Base-by-base conservation (phyloP, 2,329 filamentous ascomycete species). In the Scytalidium lignicola region DNA sequence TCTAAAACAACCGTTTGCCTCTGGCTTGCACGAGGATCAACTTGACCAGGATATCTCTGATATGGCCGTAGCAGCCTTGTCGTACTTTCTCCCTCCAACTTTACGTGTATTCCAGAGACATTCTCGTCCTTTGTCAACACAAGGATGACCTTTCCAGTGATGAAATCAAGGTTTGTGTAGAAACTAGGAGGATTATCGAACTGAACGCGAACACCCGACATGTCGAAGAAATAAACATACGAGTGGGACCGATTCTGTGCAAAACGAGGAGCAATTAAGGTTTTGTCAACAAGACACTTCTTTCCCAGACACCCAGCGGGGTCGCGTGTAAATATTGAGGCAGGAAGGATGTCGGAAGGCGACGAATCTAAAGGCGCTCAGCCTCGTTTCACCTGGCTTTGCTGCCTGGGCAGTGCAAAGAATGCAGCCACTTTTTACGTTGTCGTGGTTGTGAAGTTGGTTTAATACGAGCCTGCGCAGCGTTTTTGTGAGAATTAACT, bases 111-210 rank as follows among this genome's bases (percentile, higher is more conserved):
- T 46, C 82, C 86, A 44, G 81, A 80, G 44, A 92, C 76, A 49
- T 79, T 74, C 65, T 92, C 88, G 47, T 86, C 70, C 55, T 84
- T 85, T 46, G 78, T 82, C 55, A 85, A 68, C 18, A 61, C 65
- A 23, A 85, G 67, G 44, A 82, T 62, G 22, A 85, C 69, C 51
- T 76, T 74, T 47, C 88, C 88, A 23, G 74, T 76, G 51, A 93
- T 78, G 53, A 79, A 71, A 67, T 92, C 88, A 59, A 91, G 81
- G 63, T 92, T 92, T 46, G 88, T 92, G 67, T 86, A 89, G 72
- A 86, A 86, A 57, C 82, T 77, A 55, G 83, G 82, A 45, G 78
- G 77, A 59, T 82, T 75, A 59, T 88, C 80, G 58, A 90, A 78
- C 43, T 74, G 70, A 60, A 90, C 81, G 52, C 79, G 75, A 61